A percentile compares a stretch with the other conserved stretches of the same genome.
These are phyloP conservation scores for Oidium heveae DNA, from an alignment of 2,329 filamentous ascomycete genomes.

Conservation along the genomic window DNA sequence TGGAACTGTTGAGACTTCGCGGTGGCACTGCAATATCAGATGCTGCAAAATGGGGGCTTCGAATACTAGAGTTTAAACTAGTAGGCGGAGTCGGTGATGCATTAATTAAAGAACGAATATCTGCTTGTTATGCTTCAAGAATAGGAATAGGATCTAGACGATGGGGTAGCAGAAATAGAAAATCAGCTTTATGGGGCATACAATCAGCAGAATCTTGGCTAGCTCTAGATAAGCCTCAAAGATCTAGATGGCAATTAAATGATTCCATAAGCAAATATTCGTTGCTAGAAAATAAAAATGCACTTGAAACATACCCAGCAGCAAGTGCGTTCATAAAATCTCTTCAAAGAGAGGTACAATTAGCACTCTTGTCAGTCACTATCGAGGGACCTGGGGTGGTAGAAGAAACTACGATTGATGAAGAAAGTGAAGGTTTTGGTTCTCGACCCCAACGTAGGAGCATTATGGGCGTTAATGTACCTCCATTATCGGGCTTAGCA, in stretches of 20 bases:
- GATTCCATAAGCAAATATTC: slow-evolving; percentile 35
- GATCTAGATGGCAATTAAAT: slow-evolving; percentile 54
- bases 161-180: slow-evolving; percentile 51
- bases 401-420: slow-evolving; percentile 18
- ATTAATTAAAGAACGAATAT: slow-evolving; percentile 64
- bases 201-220: slow-evolving; percentile 70
- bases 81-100: slow-evolving; percentile 54
- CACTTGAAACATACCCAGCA: slow-evolving; percentile 23
- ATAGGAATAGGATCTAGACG: slow-evolving; percentile 36
- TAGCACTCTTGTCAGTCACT: slow-evolving; percentile 12
- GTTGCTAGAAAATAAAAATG: slow-evolving; percentile 22
- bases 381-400: slow-evolving; percentile 10
- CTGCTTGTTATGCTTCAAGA: slow-evolving; percentile 58
- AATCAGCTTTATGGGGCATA: slow-evolving; percentile 73
- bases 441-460: slow-evolving; percentile 28
- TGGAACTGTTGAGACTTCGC: slow-evolving; percentile 62
- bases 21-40: slow-evolving; percentile 64
- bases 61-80: slow-evolving; percentile 55
- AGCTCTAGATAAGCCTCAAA: slow-evolving; percentile 45
- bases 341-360: slow-evolving; percentile 19
- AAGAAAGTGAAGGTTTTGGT: slow-evolving; percentile 30
- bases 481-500: slow-evolving; percentile 20
- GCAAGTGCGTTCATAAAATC: slow-evolving; percentile 27
- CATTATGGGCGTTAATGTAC: slow-evolving; percentile 21
- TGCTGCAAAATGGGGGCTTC: slow-evolving; percentile 61